phyloP scores from a whole-genome alignment of 257 asterid species.

The Solanum medicagineum region DNA sequence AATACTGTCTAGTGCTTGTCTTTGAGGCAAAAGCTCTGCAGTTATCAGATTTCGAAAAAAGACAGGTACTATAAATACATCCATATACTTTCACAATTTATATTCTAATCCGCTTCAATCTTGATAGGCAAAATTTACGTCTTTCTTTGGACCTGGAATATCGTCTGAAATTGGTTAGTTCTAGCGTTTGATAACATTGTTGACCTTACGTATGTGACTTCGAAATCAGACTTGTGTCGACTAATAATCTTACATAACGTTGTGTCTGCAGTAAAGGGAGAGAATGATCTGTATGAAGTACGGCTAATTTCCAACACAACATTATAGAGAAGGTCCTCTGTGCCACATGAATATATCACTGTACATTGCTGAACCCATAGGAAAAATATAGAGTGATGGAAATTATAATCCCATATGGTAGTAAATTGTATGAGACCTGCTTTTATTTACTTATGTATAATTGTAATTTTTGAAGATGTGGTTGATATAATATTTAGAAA shows the following conservation, averaged over 20 bases:
- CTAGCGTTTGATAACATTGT: neutral
- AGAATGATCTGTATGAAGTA: conserved; percentile 50
- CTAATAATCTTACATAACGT: neutral
- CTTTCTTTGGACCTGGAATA: conserved; percentile 97
- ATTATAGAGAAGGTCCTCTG: neutral
- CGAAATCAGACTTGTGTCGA: neutral
- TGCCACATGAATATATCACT: neutral
- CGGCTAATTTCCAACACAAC: conserved; percentile 62
- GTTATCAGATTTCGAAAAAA: conserved; percentile 63
- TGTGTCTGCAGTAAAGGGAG: conserved; percentile 66
- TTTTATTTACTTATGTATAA: neutral
- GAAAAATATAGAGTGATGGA: neutral
- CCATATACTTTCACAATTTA: neutral
- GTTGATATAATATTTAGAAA: neutral
- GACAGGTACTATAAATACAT: conserved; percentile 42
- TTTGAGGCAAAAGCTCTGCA: conserved; percentile 78
- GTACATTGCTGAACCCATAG: neutral
- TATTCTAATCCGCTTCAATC: neutral
- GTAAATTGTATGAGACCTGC: neutral
- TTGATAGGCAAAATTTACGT: conserved; percentile 69
- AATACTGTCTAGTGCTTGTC: conserved; percentile 58
- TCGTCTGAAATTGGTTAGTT: conserved; percentile 78
- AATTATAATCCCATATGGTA: neutral
- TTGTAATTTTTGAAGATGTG: neutral
- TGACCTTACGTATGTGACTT: neutral